Evolutionary conservation across 1,284 basidiomycete species (phyloP), one percentile per base, ranked within the genome.

Genomic region (Apiotrichum domesticum): DNA sequence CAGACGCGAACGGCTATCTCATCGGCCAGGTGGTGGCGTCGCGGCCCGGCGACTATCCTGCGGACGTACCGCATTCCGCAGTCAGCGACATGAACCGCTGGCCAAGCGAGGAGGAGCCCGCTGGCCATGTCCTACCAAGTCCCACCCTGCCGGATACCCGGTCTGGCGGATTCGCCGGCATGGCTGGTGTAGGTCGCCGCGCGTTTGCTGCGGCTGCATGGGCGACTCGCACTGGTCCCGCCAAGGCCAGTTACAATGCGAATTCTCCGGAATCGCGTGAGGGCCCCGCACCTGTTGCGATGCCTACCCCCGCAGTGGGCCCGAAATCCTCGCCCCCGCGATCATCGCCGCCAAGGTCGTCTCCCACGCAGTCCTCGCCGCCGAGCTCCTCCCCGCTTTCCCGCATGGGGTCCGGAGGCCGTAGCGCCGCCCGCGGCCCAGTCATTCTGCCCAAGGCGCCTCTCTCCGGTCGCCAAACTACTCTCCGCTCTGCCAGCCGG

Each of bases 181-280:
- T 92, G 89, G 90, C 90, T 0, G 90, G 90, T 14, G 89, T 93
- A 2, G 90, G 90, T 4, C 78, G 90, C 58, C 79, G 90, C 60
- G 90, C 87, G 0, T 92, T 93, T 62, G 87, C 86, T 2, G 87
- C 89, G 7, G 88, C 83, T 7, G 86, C 87, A 3, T 76, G 74
- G 74, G 67, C 69, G n/a, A 70, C 73, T 1, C 63, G 69, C 37
- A 70, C 70, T 2, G 72, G 72, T 15, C 66, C 29, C 29, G 29
- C 29, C 29, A 29, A 29, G 3, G 29, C 29, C 29, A 29, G 29
- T 29, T 29, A 29, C 29, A 29, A 29, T 29, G 29, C 29, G 29
- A 29, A 29, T 29, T 29, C 29, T 29, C 47, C 13, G 54, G 48
- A 13, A 51, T 32, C 21, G 29, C 29, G 29, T 29, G 29, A 29